Evolutionary conservation across 1,139 yeast genomes (phyloP), one percentile per base, ranked within the genome.

Genomic region (Candida tetrigidarum): DNA sequence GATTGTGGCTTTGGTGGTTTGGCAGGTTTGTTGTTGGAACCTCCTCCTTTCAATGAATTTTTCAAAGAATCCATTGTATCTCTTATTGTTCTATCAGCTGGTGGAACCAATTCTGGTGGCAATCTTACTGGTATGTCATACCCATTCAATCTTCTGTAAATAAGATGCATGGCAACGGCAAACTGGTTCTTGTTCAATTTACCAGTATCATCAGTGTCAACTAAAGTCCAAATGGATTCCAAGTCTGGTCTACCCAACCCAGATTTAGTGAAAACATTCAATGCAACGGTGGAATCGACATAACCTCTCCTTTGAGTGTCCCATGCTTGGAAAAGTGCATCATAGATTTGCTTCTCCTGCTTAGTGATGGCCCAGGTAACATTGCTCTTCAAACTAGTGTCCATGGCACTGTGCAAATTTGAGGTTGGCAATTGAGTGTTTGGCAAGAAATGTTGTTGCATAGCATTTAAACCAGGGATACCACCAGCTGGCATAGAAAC

Each of bases 281-380:
- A 90, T 1, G 97, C 97, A 14, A 85, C 83, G 34, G 81, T 83
- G 11, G 98, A 96, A 46, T 83, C 85, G 45, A 93, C 76, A 50
- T 69, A 78, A 0, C 99, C 98, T 42, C 71, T 74, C 40, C 77
- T 76, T 26, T 74, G 62, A 15, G 81, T 72, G 62, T 92, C 97
- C 91, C 96, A 92, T 37, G 96, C 96, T 44, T 76, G 76, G 66
- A 92, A 93, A 48, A 92, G 87, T 42, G 86, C 87, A 60, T 91
- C 97, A 65, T 91, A 92, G 45, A 91, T 81, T 49, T 76, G 78
- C 62, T 91, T 92, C 60, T 93, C 99, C 56, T 89, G 93, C 56
- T 85, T 84, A 39, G 95, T 79, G 59, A 92, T 84, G 23, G 93
- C 84, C 92, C 93, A 80, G 4, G 80, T 74, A 22, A 80, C 83